Conservation (phyloP, 2,329 filamentous ascomycete genomes). For the Thyridium curvatum region DNA sequence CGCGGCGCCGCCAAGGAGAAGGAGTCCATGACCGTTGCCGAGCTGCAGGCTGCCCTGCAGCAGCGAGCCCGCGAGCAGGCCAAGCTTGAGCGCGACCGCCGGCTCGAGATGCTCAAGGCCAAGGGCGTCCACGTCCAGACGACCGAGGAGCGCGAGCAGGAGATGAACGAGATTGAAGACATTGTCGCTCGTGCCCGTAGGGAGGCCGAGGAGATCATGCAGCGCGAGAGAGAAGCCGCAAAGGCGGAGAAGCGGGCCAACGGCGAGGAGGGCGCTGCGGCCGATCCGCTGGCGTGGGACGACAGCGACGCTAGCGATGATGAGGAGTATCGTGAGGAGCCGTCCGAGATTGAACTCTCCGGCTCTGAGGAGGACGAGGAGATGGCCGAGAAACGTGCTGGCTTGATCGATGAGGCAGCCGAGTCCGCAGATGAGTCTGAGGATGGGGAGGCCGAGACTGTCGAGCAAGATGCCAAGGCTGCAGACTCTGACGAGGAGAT, state of each 20-base stretch:
- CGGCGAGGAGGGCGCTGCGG: slow-evolving; percentile 27
- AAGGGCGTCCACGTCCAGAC: slow-evolving; percentile 80
- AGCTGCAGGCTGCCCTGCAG: slow-evolving; percentile 49
- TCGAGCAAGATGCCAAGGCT: not conserved
- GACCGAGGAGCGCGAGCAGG: slow-evolving; percentile 76
- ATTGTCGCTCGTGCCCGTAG: slow-evolving; percentile 77
- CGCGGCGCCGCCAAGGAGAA: slow-evolving; percentile 14
- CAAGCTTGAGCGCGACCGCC: slow-evolving; percentile 67
- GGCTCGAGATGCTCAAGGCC: slow-evolving; percentile 67
- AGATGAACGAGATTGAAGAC: slow-evolving; percentile 80
- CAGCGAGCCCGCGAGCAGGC: slow-evolving; percentile 76
- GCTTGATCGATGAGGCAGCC: slow-evolving; percentile 8
- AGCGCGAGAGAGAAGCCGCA: slow-evolving; percentile 66
- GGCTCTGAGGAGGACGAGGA: slow-evolving; percentile 11
- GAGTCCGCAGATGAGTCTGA: slow-evolving; percentile 21
- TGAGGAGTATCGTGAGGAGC: slow-evolving; percentile 32
- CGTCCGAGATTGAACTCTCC: slow-evolving; percentile 9
- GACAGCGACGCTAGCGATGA: slow-evolving; percentile 42
- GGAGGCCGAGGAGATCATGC: slow-evolving; percentile 73
- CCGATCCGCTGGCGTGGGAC: slow-evolving; percentile 48
- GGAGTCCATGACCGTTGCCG: slow-evolving; percentile 41
- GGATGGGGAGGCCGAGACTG: slow-evolving; percentile 9
- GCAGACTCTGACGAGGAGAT: not conserved
- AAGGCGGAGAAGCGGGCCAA: slow-evolving; percentile 54
- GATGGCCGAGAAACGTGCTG: not conserved